Evolutionary conservation across 1,139 yeast species (phyloP).

Genomic region (Pichia sp.): DNA sequence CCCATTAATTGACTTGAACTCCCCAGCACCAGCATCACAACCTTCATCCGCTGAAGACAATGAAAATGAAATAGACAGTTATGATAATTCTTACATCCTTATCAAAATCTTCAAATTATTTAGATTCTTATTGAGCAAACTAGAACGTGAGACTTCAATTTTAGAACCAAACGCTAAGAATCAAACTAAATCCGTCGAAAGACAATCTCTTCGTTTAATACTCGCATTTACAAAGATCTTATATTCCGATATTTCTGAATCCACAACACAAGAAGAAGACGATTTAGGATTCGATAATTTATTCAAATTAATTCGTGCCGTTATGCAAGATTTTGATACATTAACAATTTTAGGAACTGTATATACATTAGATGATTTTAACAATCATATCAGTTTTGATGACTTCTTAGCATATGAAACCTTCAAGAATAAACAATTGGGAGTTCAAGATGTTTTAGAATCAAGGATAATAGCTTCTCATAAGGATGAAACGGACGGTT

Average conservation of each 20-base stretch:
- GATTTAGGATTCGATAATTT: constrained; percentile 31
- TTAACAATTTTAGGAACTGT: constrained; percentile 20
- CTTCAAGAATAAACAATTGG: constrained; percentile 19
- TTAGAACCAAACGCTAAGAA: constrained; percentile 28
- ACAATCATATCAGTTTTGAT: constrained; percentile 24
- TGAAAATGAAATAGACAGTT: constrained; percentile 15
- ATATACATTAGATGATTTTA: constrained; percentile 23
- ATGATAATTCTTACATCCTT: constrained; percentile 31
- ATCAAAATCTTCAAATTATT: constrained; percentile 31
- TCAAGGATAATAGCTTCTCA: constrained; percentile 1
- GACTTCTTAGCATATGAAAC: constrained; percentile 29
- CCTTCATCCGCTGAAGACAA: too few species aligned
- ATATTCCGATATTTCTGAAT: constrained; percentile 25
- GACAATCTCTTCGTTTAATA: constrained; percentile 30
- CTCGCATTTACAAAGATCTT: constrained; percentile 31
- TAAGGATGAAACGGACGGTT: not conserved
- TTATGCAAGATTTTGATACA: constrained; percentile 23
- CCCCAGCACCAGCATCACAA: not conserved
- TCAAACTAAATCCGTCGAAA: constrained; percentile 20
- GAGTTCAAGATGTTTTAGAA: constrained; percentile 13
- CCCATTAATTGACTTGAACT: constrained; percentile 7
- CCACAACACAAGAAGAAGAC: constrained; percentile 10
- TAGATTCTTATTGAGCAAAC: constrained; percentile 23
- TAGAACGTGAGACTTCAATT: constrained; percentile 25
- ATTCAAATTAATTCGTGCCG: constrained; percentile 28